Base-by-base conservation (phyloP, 2,329 filamentous ascomycete species). In the Penicillium sp. region DNA sequence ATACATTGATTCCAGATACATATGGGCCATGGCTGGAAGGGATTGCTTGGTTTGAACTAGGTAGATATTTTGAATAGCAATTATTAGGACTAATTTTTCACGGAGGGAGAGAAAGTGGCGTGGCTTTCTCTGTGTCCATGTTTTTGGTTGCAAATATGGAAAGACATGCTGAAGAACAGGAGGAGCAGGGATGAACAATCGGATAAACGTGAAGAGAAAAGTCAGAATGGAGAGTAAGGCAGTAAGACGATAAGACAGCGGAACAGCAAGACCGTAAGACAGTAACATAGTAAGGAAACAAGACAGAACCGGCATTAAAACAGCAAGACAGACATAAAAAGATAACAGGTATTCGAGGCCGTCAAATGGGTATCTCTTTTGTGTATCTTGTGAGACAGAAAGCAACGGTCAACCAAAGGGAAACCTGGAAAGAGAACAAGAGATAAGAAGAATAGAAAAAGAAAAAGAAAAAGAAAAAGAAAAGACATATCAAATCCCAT, bases 281-380 rank as follows among this genome's bases (percentile, higher is more conserved):
- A 25, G 22, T 8, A 25, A 38, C 28, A 46, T 3, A 25, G 10
- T 13, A 35, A 29, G 27, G 34, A 3, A 27, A 12, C 11, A 22
- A 1, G 11, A 31, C 14, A 33, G 27, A 2, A 39, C 11, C 16
- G 22, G 16, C 14, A 39, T 7, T 4, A 27, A 1, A 11, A 5
- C 22, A 35, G 6, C 35, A 19, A 22, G 19, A 34, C 1, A 42
- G 28, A 16, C n/a, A 22, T 22, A 3, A 19, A 31, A n/a, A 31
- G 16, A 14, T 5, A 41, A 28, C 41, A 49, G 34, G 18, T 19
- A 11, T 50, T 40, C 25, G 38, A 11, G 18, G 41, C 41, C 47
- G 37, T 39, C 25, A 50, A 28, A 30, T 45, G 47, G 47, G 47
- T 50, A 50, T 50, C 47, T 50, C 47, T 50, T 50, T 50, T 46